phyloP scores from a whole-genome alignment of 257 asterid genomes.

The Solanum sejunctum region DNA sequence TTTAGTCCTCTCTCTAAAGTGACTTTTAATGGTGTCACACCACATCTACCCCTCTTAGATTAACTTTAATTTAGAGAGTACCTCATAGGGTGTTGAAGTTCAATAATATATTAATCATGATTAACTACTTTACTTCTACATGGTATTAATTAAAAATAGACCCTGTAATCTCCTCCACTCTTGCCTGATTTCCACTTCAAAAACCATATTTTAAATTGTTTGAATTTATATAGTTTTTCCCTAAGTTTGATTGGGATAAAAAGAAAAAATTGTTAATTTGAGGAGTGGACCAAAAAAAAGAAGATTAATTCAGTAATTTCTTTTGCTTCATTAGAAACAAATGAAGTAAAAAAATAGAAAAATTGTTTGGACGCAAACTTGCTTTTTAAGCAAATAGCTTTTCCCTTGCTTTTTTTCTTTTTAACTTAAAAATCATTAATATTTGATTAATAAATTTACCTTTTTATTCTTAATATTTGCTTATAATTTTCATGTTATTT shows the following conservation, averaged over 20 bases:
- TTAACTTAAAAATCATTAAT: too few relatives aligned
- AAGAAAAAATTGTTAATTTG: not conserved
- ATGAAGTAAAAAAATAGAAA: not conserved
- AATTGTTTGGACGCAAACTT: too few relatives aligned
- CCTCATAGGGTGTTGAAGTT: not conserved
- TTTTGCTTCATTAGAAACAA: not conserved
- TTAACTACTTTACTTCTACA: not conserved
- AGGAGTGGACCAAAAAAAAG: not conserved
- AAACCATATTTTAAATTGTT: not conserved
- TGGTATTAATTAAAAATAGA: not conserved
- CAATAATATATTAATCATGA: not conserved
- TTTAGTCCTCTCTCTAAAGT: not conserved
- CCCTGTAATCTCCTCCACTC: not conserved
- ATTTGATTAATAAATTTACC: too few relatives aligned
- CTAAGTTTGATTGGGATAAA: not conserved
- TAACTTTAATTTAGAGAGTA: not conserved
- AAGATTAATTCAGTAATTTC: not conserved
- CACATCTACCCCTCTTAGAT: not conserved
- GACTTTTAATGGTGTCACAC: not conserved
- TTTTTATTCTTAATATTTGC: too few relatives aligned
- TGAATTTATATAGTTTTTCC: not conserved
- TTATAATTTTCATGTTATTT: too few relatives aligned
- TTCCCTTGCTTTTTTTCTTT: too few relatives aligned
- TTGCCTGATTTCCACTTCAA: not conserved
- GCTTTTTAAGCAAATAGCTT: too few relatives aligned